A percentile compares a stretch with the other conserved stretches of the same genome.
Evolutionary conservation across 2,329 filamentous ascomycete genomes (phyloP).

Genomic region (Pseudogymnoascus sp.): DNA sequence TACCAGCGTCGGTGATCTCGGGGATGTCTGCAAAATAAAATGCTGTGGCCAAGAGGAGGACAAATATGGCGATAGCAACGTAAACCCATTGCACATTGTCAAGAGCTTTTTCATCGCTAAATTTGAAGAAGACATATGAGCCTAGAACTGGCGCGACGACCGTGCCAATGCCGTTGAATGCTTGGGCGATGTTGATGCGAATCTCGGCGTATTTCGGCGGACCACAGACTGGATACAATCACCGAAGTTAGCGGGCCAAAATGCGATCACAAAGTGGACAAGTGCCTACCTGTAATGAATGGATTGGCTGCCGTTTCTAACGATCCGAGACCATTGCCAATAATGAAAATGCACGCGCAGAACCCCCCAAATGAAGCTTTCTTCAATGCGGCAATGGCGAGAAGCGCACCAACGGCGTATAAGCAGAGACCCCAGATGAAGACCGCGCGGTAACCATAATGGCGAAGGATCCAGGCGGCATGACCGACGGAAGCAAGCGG

Average conservation of each 20-base stretch:
- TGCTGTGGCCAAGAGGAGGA: slow-evolving; percentile 46
- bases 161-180: slow-evolving; percentile 68
- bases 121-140: slow-evolving; percentile 64
- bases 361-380: slow-evolving; percentile 39
- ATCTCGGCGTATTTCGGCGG: slow-evolving; percentile 66
- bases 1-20: slow-evolving; percentile 53
- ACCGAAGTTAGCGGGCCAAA: neutral
- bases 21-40: slow-evolving; percentile 48
- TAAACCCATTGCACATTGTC: slow-evolving; percentile 58
- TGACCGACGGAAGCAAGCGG: slow-evolving; percentile 59
- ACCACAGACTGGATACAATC: neutral
- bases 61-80: slow-evolving; percentile 53
- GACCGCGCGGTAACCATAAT: slow-evolving; percentile 54
- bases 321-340: slow-evolving; percentile 63
- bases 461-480: slow-evolving; percentile 59
- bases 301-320: slow-evolving; percentile 72
- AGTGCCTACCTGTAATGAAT: slow-evolving; percentile 27
- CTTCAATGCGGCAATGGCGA: slow-evolving; percentile 48
- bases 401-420: slow-evolving; percentile 52
- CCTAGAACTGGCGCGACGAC: slow-evolving; percentile 66
- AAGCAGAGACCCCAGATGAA: slow-evolving; percentile 60
- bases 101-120: slow-evolving; percentile 43
- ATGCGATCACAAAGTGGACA: no score
- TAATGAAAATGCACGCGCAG: slow-evolving; percentile 46
- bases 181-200: slow-evolving; percentile 68